A percentile compares a stretch with the other conserved stretches of the same genome.
Conservation (phyloP, 192 early-diverging fungal genomes). For the Umbelopsis sp. region DNA sequence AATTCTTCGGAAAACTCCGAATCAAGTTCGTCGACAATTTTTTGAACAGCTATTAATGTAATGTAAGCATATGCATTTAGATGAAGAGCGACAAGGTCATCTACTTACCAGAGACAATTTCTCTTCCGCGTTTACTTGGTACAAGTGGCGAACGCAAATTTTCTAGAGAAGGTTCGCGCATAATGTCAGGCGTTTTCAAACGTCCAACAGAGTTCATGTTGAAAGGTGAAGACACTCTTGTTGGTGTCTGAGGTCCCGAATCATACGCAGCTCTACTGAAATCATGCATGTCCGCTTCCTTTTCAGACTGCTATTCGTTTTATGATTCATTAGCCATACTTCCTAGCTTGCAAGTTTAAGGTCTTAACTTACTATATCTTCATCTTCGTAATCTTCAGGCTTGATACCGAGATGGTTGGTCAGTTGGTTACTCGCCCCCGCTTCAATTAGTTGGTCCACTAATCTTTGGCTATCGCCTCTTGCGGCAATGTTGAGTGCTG, state of each 20-base stretch:
- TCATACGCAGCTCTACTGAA: neutral
- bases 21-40: slow-evolving; percentile 73
- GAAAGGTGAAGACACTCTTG: neutral
- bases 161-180: neutral
- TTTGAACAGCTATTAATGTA: slow-evolving; percentile 57
- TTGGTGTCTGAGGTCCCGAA: neutral
- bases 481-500: slow-evolving; percentile 89
- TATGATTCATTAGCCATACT: too few relatives aligned
- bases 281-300: neutral
- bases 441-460: slow-evolving; percentile 69
- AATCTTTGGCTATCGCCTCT: slow-evolving; percentile 69
- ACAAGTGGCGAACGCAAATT: neutral
- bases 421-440: slow-evolving; percentile 75
- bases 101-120: slow-evolving; percentile 33
- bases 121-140: slow-evolving; percentile 27
- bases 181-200: neutral
- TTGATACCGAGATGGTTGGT: slow-evolving; percentile 77
- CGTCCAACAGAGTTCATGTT: neutral
- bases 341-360: too few relatives aligned
- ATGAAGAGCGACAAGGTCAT: neutral
- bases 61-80: neutral
- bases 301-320: neutral
- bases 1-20: slow-evolving; percentile 66
- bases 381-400: slow-evolving; percentile 61
- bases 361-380: neutral